Base-by-base conservation (phyloP, 768 basidiomycete species). In the Scleroderma bovista region DNA sequence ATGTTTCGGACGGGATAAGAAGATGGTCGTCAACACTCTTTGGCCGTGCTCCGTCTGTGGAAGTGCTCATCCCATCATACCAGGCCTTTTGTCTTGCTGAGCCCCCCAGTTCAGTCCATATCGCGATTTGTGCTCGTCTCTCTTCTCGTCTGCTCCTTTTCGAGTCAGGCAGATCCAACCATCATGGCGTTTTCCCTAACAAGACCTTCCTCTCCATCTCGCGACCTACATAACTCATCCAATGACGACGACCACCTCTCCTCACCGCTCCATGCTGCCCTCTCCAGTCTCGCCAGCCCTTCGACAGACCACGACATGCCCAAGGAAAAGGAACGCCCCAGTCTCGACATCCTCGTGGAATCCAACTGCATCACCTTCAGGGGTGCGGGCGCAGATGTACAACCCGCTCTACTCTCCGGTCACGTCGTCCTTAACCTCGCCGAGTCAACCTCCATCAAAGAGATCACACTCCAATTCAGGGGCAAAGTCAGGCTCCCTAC, bases 361-460 rank as follows among this genome's bases (percentile, higher is more conserved):
- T 73, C 76, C 3, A 85, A 88, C 34, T 74, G 71, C 57, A 69
- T 96, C 54, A 74, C 76, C 46, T 77, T 97, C 60, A 78, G 82
- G 54, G 92, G 93, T 42, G 81, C 82, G 7, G 90, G 91, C 31
- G 78, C 77, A 57, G 91, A 95, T 55, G 83, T 91, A 53, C 88
- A 93, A 59, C 85, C 93, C 8, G 81, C 83, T 8, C 70, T 81
- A 15, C 82, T 97, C 55, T 83, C 83, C 39, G 95, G 95, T 5
- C 77, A 84, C 61, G 80, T 98, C 58, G 77, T 83, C 9, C 75
- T 98, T 56, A 77, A 84, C 65, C 79, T 98, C 38, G 72, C 76
- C 2, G 91, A 97, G 69, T 74, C 87, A 17, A 93, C 88, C 0
- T 81, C 90, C 47, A 80, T 89, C 67, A 88, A 84, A 62, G 86